Evolutionary conservation across 1,139 yeast species (phyloP).

Genomic region (Blastobotrys serpentis): DNA sequence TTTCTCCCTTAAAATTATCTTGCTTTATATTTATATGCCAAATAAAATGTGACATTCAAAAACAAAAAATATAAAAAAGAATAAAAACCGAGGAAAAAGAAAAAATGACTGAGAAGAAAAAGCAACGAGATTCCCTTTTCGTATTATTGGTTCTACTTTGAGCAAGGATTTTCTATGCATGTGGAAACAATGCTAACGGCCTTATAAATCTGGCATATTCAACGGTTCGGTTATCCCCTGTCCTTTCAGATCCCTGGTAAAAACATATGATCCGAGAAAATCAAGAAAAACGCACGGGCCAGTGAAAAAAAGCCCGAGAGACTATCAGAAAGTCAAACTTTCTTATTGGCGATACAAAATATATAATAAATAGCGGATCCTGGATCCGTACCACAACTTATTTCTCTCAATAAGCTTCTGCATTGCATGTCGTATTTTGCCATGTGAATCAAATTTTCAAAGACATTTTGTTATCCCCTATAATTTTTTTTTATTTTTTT

Average conservation of each 20-base stretch:
- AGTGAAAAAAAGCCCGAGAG: too few relatives aligned
- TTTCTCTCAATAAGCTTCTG: too few relatives aligned
- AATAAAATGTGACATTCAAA: not conserved
- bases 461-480: not conserved
- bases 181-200: not conserved
- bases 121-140: not conserved
- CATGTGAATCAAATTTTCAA: not conserved
- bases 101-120: not conserved
- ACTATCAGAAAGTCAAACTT: too few relatives aligned
- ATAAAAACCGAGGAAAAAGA: not conserved
- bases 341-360: too few relatives aligned
- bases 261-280: not conserved
- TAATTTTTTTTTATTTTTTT: too few relatives aligned
- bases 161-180: not conserved
- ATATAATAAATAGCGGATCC: too few relatives aligned
- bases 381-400: too few relatives aligned
- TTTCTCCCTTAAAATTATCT: not conserved
- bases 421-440: not conserved
- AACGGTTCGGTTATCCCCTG: not conserved
- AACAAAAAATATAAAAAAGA: not conserved
- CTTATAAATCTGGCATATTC: not conserved
- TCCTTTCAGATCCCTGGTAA: not conserved
- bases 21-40: slow-evolving; percentile 1
- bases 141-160: not conserved
- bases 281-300: not conserved